phyloP scores from a whole-genome alignment of 139 green algal genomes.

The Volvox africanus region DNA sequence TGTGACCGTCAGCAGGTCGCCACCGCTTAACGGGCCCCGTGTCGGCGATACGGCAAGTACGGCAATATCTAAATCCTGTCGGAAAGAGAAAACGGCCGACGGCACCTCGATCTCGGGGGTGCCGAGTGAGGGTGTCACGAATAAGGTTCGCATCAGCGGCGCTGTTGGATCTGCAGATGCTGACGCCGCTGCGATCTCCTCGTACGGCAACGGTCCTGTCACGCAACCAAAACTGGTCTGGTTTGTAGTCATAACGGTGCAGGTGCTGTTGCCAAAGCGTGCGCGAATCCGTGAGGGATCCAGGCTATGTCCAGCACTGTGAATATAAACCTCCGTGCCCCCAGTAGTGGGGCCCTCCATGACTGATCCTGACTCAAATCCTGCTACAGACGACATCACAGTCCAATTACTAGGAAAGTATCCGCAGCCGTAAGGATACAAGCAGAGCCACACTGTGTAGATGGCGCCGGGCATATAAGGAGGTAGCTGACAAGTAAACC shows the following conservation, averaged over 20 bases:
- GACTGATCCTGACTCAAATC: not conserved
- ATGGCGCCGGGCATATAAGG: not conserved
- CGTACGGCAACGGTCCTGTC: not conserved
- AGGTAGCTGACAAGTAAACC: not conserved
- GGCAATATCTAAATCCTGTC: not conserved
- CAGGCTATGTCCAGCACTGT: not conserved
- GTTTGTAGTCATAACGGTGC: not conserved
- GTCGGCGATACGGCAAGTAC: not conserved
- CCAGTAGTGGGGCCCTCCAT: not conserved
- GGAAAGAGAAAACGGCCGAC: not conserved
- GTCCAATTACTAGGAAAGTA: not conserved
- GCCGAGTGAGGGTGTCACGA: not conserved
- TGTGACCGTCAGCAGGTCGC: not conserved
- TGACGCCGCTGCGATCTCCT: not conserved
- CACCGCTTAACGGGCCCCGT: not conserved
- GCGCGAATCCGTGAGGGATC: not conserved
- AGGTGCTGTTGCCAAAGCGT: not conserved
- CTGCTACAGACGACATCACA: not conserved
- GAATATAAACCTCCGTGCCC: not conserved
- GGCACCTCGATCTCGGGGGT: not conserved
- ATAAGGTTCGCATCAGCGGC: not conserved
- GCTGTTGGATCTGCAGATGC: not conserved
- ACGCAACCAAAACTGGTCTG: not conserved
- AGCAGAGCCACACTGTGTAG: constrained; percentile 27
- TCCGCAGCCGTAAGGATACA: not conserved